Conservation (phyloP, 1,284 basidiomycete genomes). For the Ganoderma lucidum region DNA sequence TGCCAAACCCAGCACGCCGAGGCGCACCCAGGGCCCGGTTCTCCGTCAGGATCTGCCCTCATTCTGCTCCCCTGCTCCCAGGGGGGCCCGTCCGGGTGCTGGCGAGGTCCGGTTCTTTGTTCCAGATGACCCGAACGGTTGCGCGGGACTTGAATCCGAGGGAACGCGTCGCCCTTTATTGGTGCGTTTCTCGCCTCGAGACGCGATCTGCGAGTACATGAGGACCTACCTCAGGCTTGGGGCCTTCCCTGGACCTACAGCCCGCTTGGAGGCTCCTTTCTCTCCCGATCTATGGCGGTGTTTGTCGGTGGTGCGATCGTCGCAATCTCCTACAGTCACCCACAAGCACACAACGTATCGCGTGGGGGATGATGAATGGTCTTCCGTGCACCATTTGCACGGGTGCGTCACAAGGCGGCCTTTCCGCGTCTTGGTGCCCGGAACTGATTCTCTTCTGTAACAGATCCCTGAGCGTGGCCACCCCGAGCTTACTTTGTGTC, state of each 20-base stretch:
- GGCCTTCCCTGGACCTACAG: constrained; percentile 23
- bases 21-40: constrained; percentile 18
- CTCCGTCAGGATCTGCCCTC: constrained; percentile 17
- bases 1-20: constrained; percentile 9
- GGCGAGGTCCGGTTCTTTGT: constrained; percentile 16
- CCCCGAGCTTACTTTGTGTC: not conserved
- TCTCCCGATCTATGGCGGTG: constrained; percentile 5
- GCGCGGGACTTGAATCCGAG: constrained; percentile 19
- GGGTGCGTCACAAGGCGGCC: not conserved
- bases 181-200: constrained; percentile 22
- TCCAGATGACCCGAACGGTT: constrained; percentile 21
- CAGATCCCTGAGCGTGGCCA: not conserved
- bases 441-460: not conserved
- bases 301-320: constrained; percentile 10
- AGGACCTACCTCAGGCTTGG: constrained; percentile 5
- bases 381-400: not conserved
- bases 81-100: constrained; percentile 16
- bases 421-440: not conserved
- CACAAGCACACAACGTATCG: constrained; percentile 13
- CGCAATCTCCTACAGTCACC: constrained; percentile 17
- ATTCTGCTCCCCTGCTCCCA: constrained; percentile 28
- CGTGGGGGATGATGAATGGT: not conserved
- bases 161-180: constrained; percentile 14
- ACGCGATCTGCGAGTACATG: constrained; percentile 3
- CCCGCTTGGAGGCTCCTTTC: not conserved